Percentiles rank a stretch among this genome's conserved stretches.
Conservation (phyloP, 345 rosid genomes). For the Populus deltoides region DNA sequence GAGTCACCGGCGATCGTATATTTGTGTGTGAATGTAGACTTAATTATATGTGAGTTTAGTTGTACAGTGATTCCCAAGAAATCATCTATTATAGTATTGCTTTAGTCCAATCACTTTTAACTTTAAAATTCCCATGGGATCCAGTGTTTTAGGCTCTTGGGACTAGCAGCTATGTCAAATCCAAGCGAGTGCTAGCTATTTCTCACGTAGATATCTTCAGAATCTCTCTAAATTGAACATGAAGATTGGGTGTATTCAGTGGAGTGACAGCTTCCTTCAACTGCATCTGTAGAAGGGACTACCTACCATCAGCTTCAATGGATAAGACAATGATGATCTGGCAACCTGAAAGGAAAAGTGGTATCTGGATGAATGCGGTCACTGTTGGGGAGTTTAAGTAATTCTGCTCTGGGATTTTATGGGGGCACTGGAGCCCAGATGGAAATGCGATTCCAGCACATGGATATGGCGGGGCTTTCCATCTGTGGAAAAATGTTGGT, state of each 20-base stretch:
- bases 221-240: constrained; percentile 90
- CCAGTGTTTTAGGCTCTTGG: no score
- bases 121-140: no score
- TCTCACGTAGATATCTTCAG: constrained; percentile 55
- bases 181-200: no score
- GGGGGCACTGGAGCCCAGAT: constrained; percentile 94
- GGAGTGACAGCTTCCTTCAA: constrained; percentile 81
- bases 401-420: constrained; percentile 94
- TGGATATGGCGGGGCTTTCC: constrained; percentile 93
- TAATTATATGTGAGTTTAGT: no score
- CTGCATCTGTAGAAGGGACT: constrained; percentile 24
- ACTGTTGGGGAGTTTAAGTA: constrained; percentile 89
- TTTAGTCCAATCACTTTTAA: no score
- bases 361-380: constrained; percentile 97
- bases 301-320: constrained; percentile 74
- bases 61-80: no score
- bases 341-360: constrained; percentile 81
- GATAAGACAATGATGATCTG: constrained; percentile 99
- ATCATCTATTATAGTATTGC: no score
- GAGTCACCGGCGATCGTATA: no score
- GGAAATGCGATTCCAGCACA: constrained; percentile 72
- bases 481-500: constrained; percentile 81
- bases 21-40: no score
- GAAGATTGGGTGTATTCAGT: constrained; percentile 99
- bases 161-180: no score